Evolutionary conservation across 116 monocot genomes (phyloP), one percentile per base, ranked within the genome.

Genomic region (Phalaenopsis hybrid): DNA sequence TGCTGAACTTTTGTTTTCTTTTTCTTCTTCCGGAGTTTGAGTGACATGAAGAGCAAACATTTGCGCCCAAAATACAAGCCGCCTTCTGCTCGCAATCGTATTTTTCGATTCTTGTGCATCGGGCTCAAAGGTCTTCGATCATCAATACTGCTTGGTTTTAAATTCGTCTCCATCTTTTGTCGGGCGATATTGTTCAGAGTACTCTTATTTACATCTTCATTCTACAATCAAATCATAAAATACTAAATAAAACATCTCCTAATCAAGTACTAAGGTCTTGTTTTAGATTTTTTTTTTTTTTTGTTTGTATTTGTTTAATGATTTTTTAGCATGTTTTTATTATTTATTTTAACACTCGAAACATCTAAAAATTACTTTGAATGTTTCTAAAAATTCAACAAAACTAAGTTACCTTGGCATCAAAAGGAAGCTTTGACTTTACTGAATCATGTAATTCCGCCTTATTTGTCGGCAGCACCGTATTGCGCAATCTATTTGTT

Each of bases 51-150:
- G 20, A 99, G 86, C 16, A 94, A 81, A 8, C 88, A 78, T 37
- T 84, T 93, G 52, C 87, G 81, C 34, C 93, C 91, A 85, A 93
- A 87, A 86, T 44, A 79, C 8, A 83, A 65, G 58, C 41, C 84
- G 58, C 41, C 84, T 67, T 79, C 86, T 41, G 33, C 58, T 28
- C 73, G 21, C 74, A 86, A 44, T 44, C 44, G 45, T 79, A 87
- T 91, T 51, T 84, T 91, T 25, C 4, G 18, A 78, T 86, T 94
- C 52, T 28, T 81, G 18, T 18, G 72, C 15, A 52, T 70, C 43
- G 50, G 41, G 49, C 50, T 81, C 13, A 58, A 44, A 67, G 59
- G 4, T 21, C 37, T 46, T 13, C 13, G 16, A 44, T 46, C 46
- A 49, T 81, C 81, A 8, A 57, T 52, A 43, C 65, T 57, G 57